Percentiles rank a stretch among this genome's conserved stretches.
Conservation (phyloP, 345 rosid species). For the Lagerstroemia speciosa region DNA sequence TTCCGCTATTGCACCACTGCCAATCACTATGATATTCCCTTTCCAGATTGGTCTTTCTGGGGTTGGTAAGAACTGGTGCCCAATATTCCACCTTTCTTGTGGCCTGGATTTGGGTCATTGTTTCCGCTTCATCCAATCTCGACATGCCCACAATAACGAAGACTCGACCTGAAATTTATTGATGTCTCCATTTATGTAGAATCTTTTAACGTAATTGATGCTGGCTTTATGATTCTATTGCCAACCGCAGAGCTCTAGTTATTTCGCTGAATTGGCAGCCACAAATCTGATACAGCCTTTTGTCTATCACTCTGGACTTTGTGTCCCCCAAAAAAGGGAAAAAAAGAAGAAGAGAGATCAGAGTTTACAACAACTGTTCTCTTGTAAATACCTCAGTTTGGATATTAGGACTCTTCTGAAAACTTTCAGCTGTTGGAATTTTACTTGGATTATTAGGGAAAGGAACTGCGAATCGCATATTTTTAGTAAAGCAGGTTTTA, state of each 20-base stretch:
- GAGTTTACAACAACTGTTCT: too few species aligned
- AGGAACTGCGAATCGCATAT: too few species aligned
- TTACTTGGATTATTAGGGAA: too few species aligned
- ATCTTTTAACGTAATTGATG: background rate
- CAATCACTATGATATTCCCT: conserved; percentile 75
- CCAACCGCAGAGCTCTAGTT: too few species aligned
- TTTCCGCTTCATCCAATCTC: background rate
- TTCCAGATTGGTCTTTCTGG: conserved; percentile 99
- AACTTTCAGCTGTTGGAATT: too few species aligned
- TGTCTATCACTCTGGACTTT: too few species aligned
- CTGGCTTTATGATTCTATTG: background rate
- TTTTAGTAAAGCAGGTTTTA: too few species aligned
- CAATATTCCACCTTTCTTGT: background rate
- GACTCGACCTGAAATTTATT: background rate
- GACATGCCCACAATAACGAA: background rate
- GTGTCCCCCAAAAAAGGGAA: too few species aligned
- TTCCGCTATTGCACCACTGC: conserved; percentile 80
- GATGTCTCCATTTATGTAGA: background rate
- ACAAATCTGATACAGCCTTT: background rate
- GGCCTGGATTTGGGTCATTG: background rate
- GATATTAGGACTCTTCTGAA: too few species aligned
- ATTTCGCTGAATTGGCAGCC: background rate
- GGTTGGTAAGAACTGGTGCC: conserved; percentile 52
- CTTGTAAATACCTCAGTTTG: too few species aligned
- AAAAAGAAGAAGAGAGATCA: too few species aligned